A percentile compares a stretch with the other conserved stretches of the same genome.
Evolutionary conservation across 2,329 filamentous ascomycete species (phyloP).

Genomic region (Penicillium hordei): DNA sequence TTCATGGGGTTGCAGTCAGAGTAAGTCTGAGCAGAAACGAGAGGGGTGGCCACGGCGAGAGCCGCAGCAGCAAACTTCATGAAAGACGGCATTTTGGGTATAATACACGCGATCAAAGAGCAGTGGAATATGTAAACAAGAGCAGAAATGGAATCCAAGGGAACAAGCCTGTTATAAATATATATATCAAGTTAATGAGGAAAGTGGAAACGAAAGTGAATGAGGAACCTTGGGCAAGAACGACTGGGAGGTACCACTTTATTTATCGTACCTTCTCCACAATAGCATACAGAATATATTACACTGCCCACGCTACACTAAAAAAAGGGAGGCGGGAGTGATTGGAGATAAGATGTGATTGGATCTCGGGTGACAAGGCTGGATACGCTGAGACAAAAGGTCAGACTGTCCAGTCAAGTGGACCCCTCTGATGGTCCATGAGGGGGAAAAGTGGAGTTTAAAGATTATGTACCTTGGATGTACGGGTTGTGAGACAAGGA

Average conservation of each 20-base stretch:
- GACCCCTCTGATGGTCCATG: background rate
- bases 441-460: background rate
- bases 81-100: constrained; percentile 31
- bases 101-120: background rate
- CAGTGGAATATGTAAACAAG: background rate
- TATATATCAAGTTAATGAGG: background rate
- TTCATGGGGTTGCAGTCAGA: constrained; percentile 70
- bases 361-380: background rate
- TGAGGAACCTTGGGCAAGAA: background rate
- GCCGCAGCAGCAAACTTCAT: constrained; percentile 33
- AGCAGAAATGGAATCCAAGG: constrained; percentile 2
- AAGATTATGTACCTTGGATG: background rate
- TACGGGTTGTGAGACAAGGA: background rate
- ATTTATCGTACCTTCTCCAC: background rate
- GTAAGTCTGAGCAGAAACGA: constrained; percentile 65
- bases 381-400: constrained; percentile 4
- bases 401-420: constrained; percentile 4
- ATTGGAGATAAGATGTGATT: background rate
- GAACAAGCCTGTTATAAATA: constrained; percentile 1
- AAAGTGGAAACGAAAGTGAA: constrained; percentile 18
- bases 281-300: background rate
- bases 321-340: constrained; percentile 12
- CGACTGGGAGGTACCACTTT: background rate
- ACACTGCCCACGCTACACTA: constrained; percentile 4
- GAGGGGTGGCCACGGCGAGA: constrained; percentile 33